Evolutionary conservation across 2,329 filamentous ascomycete species (phyloP), one percentile per base, ranked within the genome.

Genomic region (Ophiostoma ulmi): DNA sequence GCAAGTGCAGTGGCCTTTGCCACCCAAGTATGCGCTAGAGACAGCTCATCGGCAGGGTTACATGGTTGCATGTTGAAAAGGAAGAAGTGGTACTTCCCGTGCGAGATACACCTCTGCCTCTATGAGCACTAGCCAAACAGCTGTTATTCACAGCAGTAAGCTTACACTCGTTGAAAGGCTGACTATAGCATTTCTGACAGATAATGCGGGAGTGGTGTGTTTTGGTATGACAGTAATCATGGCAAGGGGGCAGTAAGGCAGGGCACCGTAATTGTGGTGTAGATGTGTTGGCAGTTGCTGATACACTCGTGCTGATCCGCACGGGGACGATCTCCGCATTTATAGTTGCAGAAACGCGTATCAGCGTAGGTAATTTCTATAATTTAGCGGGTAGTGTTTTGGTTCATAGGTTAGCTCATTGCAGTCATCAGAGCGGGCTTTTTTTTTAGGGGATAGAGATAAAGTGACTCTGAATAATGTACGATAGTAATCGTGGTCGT

Each of bases 161-260:
- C 52, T 58, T 58, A 58, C 52, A 58, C 10, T 58, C 52, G 52
- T 22, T 58, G 52, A 58, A 26, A 22, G 52, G 52, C n/a, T 58
- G 52, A 58, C 52, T 14, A 22, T 26, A 26, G 52, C 22, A 58
- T 58, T 58, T 58, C 52, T 58, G n/a, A 58, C 52, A 11, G 8
- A 11, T 26, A 10, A 58, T 58, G n/a, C 52, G n/a, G 48, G 52
- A 58, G 52, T 58, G 52, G n/a, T 26, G 14, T 58, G 52, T 31
- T 14, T 20, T 26, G 22, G 52, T 14, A 58, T 22, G n/a, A 4
- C 52, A 58, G 26, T 58, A 26, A 58, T 58, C 52, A 58, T 58
- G 52, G 52, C 52, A 11, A 58, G 26, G 52, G 52, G n/a, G 8
- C 52, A 58, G 10, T 58, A 17, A 20, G 44, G 17, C 44, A 48